Conservation (phyloP, 345 rosid species). For the Camelina neglecta region DNA sequence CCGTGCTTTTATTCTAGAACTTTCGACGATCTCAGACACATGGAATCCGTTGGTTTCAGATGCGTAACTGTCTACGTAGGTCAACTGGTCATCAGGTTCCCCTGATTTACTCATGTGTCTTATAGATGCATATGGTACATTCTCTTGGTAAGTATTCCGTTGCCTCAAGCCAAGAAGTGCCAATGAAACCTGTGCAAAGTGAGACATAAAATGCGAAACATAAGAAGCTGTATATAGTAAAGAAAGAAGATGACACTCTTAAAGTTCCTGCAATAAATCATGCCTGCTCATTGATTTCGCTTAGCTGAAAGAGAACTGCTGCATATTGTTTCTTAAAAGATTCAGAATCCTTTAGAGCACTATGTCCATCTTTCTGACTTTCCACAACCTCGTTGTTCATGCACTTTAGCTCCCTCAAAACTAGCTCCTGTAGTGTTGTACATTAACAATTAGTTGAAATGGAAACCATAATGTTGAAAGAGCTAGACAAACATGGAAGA, state of each 20-base stretch:
- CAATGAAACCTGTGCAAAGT: slow-evolving; percentile 64
- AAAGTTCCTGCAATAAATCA: slow-evolving; percentile 30
- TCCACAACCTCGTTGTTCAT: slow-evolving; percentile 71
- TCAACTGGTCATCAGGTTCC: slow-evolving; percentile 52
- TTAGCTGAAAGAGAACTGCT: slow-evolving; percentile 70
- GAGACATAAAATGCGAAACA: slow-evolving; percentile 9
- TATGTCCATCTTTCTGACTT: slow-evolving; percentile 62
- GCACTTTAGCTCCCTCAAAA: slow-evolving; percentile 69
- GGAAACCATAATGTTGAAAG: slow-evolving; percentile 14
- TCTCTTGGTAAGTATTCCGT: slow-evolving; percentile 77
- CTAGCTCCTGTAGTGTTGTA: slow-evolving; percentile 62
- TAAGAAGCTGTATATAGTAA: slow-evolving; percentile 32
- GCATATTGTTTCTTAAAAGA: slow-evolving; percentile 80
- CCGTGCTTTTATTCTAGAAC: slow-evolving; percentile 67
- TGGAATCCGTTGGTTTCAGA: slow-evolving; percentile 60
- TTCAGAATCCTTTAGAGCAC: slow-evolving; percentile 64
- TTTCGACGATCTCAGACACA: slow-evolving; percentile 72
- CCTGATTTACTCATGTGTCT: slow-evolving; percentile 44
- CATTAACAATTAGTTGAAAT: slow-evolving; percentile 38
- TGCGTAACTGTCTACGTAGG: slow-evolving; percentile 48
- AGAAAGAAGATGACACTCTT: slow-evolving; percentile 30
- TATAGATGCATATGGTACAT: slow-evolving; percentile 39
- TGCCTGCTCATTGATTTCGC: slow-evolving; percentile 82
- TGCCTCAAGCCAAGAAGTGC: slow-evolving; percentile 75
- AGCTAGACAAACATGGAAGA: slow-evolving; percentile 25